Evolutionary conservation across 805 yeast genomes (phyloP), one percentile per base, ranked within the genome.

Genomic region (Yamadazyma phyllophila): DNA sequence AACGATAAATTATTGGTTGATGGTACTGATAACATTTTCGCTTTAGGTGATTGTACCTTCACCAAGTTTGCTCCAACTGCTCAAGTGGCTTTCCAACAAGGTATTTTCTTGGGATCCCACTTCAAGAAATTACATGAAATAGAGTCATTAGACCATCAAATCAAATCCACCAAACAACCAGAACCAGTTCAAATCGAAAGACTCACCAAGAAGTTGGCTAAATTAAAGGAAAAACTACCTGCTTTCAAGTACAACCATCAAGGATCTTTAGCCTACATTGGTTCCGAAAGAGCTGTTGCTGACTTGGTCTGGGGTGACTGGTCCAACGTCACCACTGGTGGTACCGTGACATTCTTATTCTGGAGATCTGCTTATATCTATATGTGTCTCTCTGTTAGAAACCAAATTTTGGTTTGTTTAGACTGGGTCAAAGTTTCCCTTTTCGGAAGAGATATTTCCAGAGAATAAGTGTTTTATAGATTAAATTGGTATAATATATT

Each of bases 1-100:
- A 85, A 91, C 68, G 96, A 88, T 46, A 83, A 78, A 65, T 72
- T 89, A 52, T 83, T 84, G 61, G 82, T 92, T 27, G 82, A 87
- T 60, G 98, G 98, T 62, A 77, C 89, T 36, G 76, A 76, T 57
- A 87, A 87, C 59, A 82, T 92, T 56, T 92, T 77, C 67, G 97
- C 96, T 41, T 71, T 91, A 47, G 98, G 98, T 65, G 98, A 91
- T 73, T 91, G 97, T 73, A 88, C 97, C 32, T 82, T 85, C 66
- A 87, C 94, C 52, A 88, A 88, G 63, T 82, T 81, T 57, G 94
- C 96, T 36, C 97, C 97, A 56, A 91, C 98, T 51, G 98, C 97
- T 20, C 97, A 91, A 76, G 97, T 90, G 45, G 98, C 98, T 35
- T 82, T 89, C 71, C 97, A 91, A 75, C 88, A 91, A 70, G 97